Evolutionary conservation across 768 basidiomycete species (phyloP), one percentile per base, ranked within the genome.

Genomic region (Cubamyces lactineus): DNA sequence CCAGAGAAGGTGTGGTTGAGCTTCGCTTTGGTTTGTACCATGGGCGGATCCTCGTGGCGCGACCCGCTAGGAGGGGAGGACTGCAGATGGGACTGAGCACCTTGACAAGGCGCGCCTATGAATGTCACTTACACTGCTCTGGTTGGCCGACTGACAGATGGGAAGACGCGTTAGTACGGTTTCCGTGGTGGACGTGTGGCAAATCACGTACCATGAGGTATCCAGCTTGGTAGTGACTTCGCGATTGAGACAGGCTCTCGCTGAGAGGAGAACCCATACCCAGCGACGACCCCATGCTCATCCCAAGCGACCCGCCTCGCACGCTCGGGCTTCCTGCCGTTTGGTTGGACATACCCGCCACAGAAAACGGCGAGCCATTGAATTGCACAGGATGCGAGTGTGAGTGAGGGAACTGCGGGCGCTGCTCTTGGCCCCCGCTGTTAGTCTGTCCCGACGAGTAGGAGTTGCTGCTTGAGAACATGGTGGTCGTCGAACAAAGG

Each of bases 21-120:
- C 71, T 92, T 91, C 23, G 90, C 91, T 70, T 92, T 92, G 0
- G 90, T 91, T 62, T 83, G 86, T 16, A 93, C 86, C 13, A 89
- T 78, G 3, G 91, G 90, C 46, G 84, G 80, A 61, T 93, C 91
- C 62, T 92, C 90, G 15, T 82, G 78, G 28, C 88, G 83, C 3
- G 53, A 30, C 21, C 61, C 61, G 28, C 26, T 51, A 11, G 59
- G 55, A 48, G 64, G 59, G 12, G 59, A 61, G 1, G 64, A 61
- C 64, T 61, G 17, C 2, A 19, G 11, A 19, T 45, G 11, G 48
- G 39, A 19, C 5, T 19, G 23, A 30, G 38, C 8, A 26, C 41
- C 26, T 9, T 17, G 13, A 26, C 39, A 6, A 40, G 28, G 52
- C 53, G 28, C 5, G 26, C 43, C 41, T 3, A 19, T 8, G 45